These are phyloP conservation scores for Serendipita vermifera DNA, from an alignment of 768 basidiomycete species.

Conservation along the genomic window DNA sequence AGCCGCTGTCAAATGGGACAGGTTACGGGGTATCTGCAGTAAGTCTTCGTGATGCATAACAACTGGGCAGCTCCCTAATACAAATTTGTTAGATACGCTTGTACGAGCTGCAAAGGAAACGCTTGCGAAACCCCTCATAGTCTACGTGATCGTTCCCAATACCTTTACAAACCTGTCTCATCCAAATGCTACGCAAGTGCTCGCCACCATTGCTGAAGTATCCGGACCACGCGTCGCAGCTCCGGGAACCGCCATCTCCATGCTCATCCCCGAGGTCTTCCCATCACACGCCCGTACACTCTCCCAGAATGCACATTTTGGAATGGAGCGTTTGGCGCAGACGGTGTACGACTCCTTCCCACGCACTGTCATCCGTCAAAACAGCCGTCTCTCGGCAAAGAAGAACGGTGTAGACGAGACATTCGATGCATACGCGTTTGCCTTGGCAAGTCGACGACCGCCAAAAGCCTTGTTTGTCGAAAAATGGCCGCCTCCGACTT, in stretches of 20 bases:
- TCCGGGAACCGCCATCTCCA: neutral
- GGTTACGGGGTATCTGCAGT: neutral
- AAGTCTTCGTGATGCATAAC: no score
- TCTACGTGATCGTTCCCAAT: constrained; percentile 7
- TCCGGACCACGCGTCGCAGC: neutral
- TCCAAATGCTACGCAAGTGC: neutral
- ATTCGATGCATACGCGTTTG: neutral
- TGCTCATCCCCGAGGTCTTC: neutral
- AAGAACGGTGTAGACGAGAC: neutral
- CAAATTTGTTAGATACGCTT: no score
- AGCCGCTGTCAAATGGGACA: neutral
- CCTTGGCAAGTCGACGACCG: neutral
- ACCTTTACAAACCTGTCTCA: neutral
- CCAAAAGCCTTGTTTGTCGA: neutral
- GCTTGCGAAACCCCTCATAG: neutral
- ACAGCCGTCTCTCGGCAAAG: neutral
- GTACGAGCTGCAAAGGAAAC: no score
- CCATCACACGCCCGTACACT: neutral
- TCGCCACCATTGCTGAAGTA: neutral
- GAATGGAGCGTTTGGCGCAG: neutral
- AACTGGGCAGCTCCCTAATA: no score
- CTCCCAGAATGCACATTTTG: neutral
- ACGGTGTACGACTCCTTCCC: constrained; percentile 2
- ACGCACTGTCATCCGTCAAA: neutral
- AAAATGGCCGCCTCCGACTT: neutral